Evolutionary conservation across 345 rosid species (phyloP), one percentile per base, ranked within the genome.

Genomic region (Bruguiera sexangula): DNA sequence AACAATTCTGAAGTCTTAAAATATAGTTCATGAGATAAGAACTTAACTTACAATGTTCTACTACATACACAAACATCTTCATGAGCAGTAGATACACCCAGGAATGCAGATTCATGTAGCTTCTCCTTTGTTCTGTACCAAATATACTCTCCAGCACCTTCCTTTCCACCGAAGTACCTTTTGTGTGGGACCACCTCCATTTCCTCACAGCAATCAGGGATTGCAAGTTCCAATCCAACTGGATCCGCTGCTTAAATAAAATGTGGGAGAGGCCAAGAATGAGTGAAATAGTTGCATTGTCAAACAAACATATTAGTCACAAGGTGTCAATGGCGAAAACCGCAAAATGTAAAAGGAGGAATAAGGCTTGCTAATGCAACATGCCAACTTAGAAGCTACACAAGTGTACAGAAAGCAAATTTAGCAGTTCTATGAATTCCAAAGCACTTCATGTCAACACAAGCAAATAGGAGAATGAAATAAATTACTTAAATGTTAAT

Each of bases 131-230:
- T 78, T 81, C 91, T 84, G 81, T 82, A 88, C 98, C 98, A 94
- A 56, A 81, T 84, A 72, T 81, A 87, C 78, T 88, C 93, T 75
- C 95, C 97, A 71, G 48, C 76, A 79, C 93, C 98, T 88, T 93
- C 94, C 70, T 73, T 81, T 31, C 98, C 98, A 24, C 98, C 98
- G 74, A 88, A 94, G 79, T 94, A 94, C 57, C 68, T 85, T 78
- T 88, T 91, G 66, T 70, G 88, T 16, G 98, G 98, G 68, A 86
- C 78, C 72, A 83, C 80, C 75, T 89, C 95, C 75, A 78, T 77
- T 31, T 74, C 86, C 86, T 94, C 96, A 69, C 71, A 76, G 81
- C 97, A 91, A 76, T 79, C 85, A 65, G 91, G 87, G 77, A 94
- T 73, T 32, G 75, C 69, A 75, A 94, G 98, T 73, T 84, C 89